Percentiles rank a stretch among this genome's conserved stretches.
phyloP scores from a whole-genome alignment of 352 stramenopile species.

The Phytophthora macrochlamydospora region DNA sequence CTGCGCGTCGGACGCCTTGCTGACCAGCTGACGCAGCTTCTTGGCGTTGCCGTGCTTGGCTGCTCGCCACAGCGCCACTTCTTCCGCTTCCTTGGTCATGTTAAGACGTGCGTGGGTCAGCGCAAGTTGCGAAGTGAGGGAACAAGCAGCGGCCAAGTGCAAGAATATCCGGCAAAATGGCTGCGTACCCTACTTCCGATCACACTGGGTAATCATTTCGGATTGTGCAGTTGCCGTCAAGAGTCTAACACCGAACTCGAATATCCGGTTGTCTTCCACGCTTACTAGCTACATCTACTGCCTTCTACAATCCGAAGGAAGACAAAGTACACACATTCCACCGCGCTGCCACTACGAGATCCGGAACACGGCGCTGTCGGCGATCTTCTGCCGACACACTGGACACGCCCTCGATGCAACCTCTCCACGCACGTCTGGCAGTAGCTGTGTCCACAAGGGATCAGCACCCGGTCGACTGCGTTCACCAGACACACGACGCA shows the following conservation, averaged over 20 bases:
- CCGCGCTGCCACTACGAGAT: conserved; percentile 35
- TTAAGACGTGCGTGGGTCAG: conserved; percentile 6
- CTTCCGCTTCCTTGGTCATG: conserved; percentile 22
- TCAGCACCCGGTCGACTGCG: conserved; percentile 55
- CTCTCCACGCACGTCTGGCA: conserved; percentile 53
- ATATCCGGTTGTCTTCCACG: too few species aligned
- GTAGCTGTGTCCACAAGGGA: conserved; percentile 69
- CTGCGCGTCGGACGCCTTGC: conserved; percentile 24
- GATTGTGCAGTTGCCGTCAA: too few species aligned
- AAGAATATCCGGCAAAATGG: conserved; percentile 21
- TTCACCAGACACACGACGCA: conserved; percentile 68
- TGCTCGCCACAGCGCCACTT: conserved; percentile 31
- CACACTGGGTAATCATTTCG: too few species aligned
- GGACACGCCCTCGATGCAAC: conserved; percentile 46
- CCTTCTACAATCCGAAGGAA: too few species aligned
- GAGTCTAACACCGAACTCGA: too few species aligned
- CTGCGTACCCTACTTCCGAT: background rate
- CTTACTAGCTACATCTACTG: too few species aligned
- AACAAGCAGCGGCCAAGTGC: conserved; percentile 5
- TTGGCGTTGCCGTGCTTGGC: conserved; percentile 36
- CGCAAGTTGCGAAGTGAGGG: conserved; percentile 27
- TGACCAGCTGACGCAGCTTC: conserved; percentile 33
- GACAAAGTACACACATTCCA: background rate
- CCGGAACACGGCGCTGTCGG: conserved; percentile 40
- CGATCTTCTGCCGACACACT: conserved; percentile 49